Conservation (phyloP, 768 basidiomycete species). For the Russula ochroleuca region DNA sequence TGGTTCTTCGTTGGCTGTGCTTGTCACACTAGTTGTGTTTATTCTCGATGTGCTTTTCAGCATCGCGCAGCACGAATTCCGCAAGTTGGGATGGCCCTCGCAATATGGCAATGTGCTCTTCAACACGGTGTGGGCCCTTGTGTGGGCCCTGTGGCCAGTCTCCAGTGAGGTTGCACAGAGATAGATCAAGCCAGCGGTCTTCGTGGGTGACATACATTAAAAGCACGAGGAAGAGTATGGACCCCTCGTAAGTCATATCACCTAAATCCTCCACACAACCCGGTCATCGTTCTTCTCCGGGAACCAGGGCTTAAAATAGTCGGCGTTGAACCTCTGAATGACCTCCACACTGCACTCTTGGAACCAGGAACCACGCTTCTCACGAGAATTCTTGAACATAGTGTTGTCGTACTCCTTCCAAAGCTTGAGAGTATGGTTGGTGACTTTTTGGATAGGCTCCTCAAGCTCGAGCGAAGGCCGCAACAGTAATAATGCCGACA, state of each 20-base stretch:
- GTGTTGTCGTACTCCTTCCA: conserved; percentile 99
- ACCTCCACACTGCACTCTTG: conserved; percentile 82
- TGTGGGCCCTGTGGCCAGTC: conserved; percentile 99
- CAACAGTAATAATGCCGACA: conserved; percentile 93
- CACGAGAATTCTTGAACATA: conserved; percentile 92
- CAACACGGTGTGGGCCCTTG: too few species aligned
- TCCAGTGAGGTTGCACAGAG: conserved; percentile 87
- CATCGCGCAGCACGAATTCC: conserved; percentile 56
- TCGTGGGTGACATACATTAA: conserved; percentile 94
- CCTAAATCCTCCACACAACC: conserved; percentile 79
- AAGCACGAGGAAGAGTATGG: conserved; percentile 82
- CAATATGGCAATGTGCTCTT: conserved; percentile 85
- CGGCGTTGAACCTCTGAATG: conserved; percentile 86
- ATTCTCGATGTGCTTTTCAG: conserved; percentile 76
- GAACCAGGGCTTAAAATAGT: conserved; percentile 97
- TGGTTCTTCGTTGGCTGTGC: conserved; percentile 56
- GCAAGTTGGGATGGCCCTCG: conserved; percentile 44
- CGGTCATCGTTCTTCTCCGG: conserved; percentile 90
- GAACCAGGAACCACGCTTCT: conserved; percentile 90
- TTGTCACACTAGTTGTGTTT: conserved; percentile 64
- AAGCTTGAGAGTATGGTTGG: conserved; percentile 91
- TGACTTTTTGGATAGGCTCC: conserved; percentile 99
- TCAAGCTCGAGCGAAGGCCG: conserved; percentile 99
- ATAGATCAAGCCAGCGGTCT: conserved; percentile 88
- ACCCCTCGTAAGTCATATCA: conserved; percentile 99